These are phyloP conservation scores for Colletotrichum sublineola DNA, from an alignment of 2,329 filamentous ascomycete genomes.

Conservation along the genomic window DNA sequence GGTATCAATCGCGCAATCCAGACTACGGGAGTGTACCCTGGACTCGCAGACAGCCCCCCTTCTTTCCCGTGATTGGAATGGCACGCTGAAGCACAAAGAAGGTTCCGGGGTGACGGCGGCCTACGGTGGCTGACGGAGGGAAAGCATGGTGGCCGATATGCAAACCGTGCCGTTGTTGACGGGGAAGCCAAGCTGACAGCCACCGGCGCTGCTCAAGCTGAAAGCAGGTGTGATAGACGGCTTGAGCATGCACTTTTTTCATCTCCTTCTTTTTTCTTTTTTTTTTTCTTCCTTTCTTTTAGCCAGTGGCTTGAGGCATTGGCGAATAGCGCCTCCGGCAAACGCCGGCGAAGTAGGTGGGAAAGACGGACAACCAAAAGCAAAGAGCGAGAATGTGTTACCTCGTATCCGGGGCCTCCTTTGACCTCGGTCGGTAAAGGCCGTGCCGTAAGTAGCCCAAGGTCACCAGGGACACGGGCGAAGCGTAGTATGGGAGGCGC, in stretches of 20 bases:
- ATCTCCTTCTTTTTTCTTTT: too few relatives aligned
- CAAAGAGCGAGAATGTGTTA: not conserved
- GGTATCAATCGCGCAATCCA: conserved; percentile 11
- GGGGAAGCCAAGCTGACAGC: conserved; percentile 26
- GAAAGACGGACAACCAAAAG: not conserved
- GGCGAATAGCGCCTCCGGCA: conserved; percentile 2
- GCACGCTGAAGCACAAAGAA: conserved; percentile 2
- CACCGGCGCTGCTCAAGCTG: conserved; percentile 15
- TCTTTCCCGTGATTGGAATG: not conserved
- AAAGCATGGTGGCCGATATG: conserved; percentile 19
- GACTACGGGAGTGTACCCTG: conserved; percentile 6
- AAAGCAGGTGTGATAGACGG: conserved; percentile 7
- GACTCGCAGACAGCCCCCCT: not conserved
- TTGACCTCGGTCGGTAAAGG: conserved; percentile 18
- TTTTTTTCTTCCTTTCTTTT: not conserved
- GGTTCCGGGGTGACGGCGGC: not conserved
- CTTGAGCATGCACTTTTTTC: conserved; percentile 11
- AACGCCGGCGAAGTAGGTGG: not conserved
- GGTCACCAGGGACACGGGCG: conserved; percentile 6
- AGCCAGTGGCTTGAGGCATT: not conserved
- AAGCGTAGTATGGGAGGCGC: conserved; percentile 2
- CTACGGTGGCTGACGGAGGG: conserved; percentile 10
- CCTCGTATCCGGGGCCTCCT: conserved; percentile 22
- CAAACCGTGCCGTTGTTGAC: conserved; percentile 2
- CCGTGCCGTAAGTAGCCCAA: conserved; percentile 18